A percentile compares a stretch with the other conserved stretches of the same genome.
Evolutionary conservation across 805 yeast genomes (phyloP).

Genomic region (Zygoascus flipseniorum): DNA sequence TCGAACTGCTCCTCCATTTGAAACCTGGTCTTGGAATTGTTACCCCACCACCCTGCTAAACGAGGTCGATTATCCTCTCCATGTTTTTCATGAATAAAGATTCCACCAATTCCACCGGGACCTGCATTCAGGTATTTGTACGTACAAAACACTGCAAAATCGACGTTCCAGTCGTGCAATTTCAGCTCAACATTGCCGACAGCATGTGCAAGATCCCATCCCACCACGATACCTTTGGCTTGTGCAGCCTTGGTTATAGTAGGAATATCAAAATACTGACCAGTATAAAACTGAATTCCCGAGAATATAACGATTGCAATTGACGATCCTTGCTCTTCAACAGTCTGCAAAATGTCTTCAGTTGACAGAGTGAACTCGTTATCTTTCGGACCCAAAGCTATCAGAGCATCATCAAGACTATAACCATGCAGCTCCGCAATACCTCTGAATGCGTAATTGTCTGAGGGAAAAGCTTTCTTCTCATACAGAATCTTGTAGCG

Average conservation of each 20-base stretch:
- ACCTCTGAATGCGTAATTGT: constrained; percentile 75
- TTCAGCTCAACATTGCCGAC: constrained; percentile 74
- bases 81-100: constrained; percentile 57
- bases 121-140: constrained; percentile 89
- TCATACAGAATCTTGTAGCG: constrained; percentile 73
- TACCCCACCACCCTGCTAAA: constrained; percentile 98
- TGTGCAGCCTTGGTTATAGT: constrained; percentile 62
- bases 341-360: constrained; percentile 48
- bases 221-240: constrained; percentile 42
- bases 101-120: constrained; percentile 89
- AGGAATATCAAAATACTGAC: constrained; percentile 73
- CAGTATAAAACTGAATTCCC: constrained; percentile 88
- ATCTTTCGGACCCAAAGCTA: constrained; percentile 54
- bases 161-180: constrained; percentile 84
- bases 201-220: constrained; percentile 96
- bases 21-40: constrained; percentile 59
- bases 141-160: constrained; percentile 92
- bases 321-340: constrained; percentile 49
- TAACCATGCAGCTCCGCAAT: constrained; percentile 56
- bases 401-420: constrained; percentile 44
- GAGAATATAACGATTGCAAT: constrained; percentile 72
- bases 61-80: constrained; percentile 42
- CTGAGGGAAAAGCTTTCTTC: constrained; percentile 86
- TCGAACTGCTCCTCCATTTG: constrained; percentile 70
- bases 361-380: constrained; percentile 53